Evolutionary conservation across 345 rosid species (phyloP).

Genomic region (Dipteronia sinensis): DNA sequence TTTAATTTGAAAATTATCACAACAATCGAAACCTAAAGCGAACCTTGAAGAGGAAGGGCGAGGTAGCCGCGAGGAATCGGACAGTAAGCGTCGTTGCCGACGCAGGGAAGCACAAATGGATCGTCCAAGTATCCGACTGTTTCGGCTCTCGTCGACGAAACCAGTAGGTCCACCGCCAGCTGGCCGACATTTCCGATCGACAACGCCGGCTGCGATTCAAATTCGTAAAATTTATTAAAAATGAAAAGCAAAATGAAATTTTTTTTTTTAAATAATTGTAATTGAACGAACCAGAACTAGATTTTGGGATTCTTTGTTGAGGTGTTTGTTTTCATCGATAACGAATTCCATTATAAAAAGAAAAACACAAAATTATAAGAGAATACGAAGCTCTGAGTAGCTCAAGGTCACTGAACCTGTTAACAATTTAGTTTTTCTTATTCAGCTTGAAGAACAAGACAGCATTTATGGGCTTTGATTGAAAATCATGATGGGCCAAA

Average conservation of each 20-base stretch:
- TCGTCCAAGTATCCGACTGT: conserved; percentile 80
- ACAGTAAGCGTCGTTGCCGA: conserved; percentile 84
- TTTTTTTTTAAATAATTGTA: not conserved
- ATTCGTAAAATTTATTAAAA: not conserved
- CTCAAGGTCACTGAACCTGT: not conserved
- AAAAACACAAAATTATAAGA: too few relatives aligned
- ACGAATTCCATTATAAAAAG: conserved; percentile 58
- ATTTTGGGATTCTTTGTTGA: conserved; percentile 57
- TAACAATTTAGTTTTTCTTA: not conserved
- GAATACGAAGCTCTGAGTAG: not conserved
- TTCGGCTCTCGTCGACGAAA: conserved; percentile 70
- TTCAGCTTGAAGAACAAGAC: conserved; percentile 3
- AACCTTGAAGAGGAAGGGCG: conserved; percentile 87
- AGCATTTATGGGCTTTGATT: not conserved
- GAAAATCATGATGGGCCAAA: not conserved
- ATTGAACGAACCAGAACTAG: conserved; percentile 58
- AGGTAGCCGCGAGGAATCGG: conserved; percentile 73
- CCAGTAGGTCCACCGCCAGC: conserved; percentile 80
- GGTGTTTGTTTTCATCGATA: conserved; percentile 54
- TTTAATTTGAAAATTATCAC: not conserved
- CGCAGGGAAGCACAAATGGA: conserved; percentile 74
- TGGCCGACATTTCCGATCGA: conserved; percentile 95
- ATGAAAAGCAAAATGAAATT: not conserved
- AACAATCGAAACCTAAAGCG: not conserved
- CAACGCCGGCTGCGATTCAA: conserved; percentile 66